These are phyloP conservation scores for Colletotrichum magnum DNA, from an alignment of 2,329 filamentous ascomycete species.

Conservation along the genomic window DNA sequence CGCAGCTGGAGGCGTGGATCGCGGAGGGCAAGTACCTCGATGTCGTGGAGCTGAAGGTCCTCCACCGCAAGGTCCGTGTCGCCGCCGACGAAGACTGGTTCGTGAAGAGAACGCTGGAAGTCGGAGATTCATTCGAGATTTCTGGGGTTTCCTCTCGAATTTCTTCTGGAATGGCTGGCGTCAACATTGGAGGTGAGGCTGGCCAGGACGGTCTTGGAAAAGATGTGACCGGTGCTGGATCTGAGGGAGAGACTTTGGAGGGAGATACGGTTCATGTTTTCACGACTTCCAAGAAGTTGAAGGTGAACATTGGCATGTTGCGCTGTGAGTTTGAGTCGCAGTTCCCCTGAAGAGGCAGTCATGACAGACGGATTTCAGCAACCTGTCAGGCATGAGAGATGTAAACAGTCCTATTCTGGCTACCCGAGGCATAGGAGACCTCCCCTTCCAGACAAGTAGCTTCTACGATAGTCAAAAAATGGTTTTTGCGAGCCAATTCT, in stretches of 20 bases:
- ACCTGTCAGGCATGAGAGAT: slow-evolving; percentile 6
- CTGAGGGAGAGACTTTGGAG: neutral
- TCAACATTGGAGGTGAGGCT: neutral
- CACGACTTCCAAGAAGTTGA: slow-evolving; percentile 4
- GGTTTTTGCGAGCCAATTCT: neutral
- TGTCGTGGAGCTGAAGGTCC: slow-evolving; percentile 37
- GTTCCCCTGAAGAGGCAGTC: neutral
- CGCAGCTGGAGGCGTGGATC: slow-evolving; percentile 46
- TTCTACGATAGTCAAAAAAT: neutral
- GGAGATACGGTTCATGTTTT: slow-evolving; percentile 1
- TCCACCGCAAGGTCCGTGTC: slow-evolving; percentile 20
- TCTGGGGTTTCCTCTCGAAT: slow-evolving; percentile 4
- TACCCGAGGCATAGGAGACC: neutral
- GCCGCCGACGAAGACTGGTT: slow-evolving; percentile 17
- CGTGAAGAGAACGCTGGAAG: neutral
- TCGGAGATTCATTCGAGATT: slow-evolving; percentile 17
- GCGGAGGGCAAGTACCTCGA: slow-evolving; percentile 40
- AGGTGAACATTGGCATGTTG: slow-evolving; percentile 8
- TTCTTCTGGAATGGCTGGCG: neutral
- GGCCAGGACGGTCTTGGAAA: neutral
- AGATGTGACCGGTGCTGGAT: neutral
- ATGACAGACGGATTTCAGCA: slow-evolving; percentile 1
- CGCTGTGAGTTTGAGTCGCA: slow-evolving; percentile 18
- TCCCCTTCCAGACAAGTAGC: neutral
- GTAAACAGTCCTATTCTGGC: neutral